Evolutionary conservation across 2,329 filamentous ascomycete genomes (phyloP).

Genomic region (Xylariaceae sp.): DNA sequence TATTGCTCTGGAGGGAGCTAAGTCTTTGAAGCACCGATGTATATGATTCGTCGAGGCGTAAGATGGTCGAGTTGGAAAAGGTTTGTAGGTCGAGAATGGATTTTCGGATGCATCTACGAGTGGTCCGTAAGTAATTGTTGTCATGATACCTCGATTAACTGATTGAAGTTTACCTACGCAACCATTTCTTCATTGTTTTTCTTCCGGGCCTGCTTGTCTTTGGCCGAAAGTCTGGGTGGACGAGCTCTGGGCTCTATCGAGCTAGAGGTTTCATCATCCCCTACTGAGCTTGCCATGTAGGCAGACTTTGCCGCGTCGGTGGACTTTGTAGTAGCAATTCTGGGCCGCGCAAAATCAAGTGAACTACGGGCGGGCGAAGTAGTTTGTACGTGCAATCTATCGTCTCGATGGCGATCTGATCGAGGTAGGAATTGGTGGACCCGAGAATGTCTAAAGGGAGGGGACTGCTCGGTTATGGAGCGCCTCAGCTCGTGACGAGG

Average conservation of each 20-base stretch:
- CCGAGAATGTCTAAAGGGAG: constrained; percentile 37
- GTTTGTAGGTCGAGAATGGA: constrained; percentile 54
- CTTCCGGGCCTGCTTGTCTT: constrained; percentile 42
- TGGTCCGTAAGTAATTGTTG: constrained; percentile 20
- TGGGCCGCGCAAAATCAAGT: constrained; percentile 45
- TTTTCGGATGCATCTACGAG: constrained; percentile 48
- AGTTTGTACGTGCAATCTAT: constrained; percentile 29
- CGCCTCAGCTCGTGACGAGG: constrained; percentile 53
- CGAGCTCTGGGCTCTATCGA: constrained; percentile 14
- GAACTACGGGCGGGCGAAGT: constrained; percentile 38
- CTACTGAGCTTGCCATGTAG: constrained; percentile 37
- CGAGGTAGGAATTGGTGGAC: constrained; percentile 39
- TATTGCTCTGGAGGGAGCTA: constrained; percentile 60
- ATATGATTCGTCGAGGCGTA: constrained; percentile 70
- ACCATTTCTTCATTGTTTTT: constrained; percentile 39
- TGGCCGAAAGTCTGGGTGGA: constrained; percentile 30
- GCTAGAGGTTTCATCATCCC: constrained; percentile 22
- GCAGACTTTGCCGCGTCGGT: constrained; percentile 33
- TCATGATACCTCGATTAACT: background rate
- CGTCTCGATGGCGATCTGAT: constrained; percentile 34
- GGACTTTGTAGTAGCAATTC: constrained; percentile 41
- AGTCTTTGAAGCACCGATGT: constrained; percentile 70
- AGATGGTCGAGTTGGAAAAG: constrained; percentile 61
- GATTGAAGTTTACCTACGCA: constrained; percentile 35
- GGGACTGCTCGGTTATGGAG: constrained; percentile 54